phyloP scores from a whole-genome alignment of 2,329 filamentous ascomycete genomes.

The Leptographium radiaticola region DNA sequence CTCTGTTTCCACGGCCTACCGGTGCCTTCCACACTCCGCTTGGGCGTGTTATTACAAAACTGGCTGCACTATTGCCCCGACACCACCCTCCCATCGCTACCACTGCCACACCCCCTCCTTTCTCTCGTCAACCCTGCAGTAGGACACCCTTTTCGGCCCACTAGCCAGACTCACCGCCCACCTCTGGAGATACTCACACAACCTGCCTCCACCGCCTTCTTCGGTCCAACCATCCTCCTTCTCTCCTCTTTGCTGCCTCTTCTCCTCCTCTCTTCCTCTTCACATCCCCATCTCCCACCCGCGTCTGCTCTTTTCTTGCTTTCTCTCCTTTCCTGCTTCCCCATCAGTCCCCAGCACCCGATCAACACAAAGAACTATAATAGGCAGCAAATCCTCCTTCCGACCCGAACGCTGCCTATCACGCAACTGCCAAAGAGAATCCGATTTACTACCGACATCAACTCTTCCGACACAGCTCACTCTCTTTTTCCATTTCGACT shows the following conservation, averaged over 20 bases:
- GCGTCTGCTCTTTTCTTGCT: constrained; percentile 4
- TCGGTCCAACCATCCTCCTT: constrained; percentile 10
- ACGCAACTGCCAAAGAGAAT: not conserved
- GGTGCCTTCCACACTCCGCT: not conserved
- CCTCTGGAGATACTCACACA: not conserved
- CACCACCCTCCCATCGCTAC: not conserved
- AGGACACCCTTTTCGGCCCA: not conserved
- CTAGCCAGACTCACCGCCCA: constrained; percentile 5
- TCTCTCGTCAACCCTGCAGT: constrained; percentile 6
- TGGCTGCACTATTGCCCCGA: not conserved
- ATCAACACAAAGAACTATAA: constrained; percentile 7
- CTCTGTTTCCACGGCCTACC: constrained; percentile 6
- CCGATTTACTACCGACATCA: constrained; percentile 3
- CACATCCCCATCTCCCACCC: constrained; percentile 5
- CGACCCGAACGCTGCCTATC: not conserved
- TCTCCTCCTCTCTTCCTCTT: constrained; percentile 16
- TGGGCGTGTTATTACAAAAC: not conserved
- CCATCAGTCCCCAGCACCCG: constrained; percentile 7
- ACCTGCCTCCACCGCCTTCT: not conserved
- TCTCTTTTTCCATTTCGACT: not conserved
- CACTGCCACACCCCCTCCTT: not conserved
- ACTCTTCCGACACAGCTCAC: not conserved
- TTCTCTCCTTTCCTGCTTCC: constrained; percentile 12
- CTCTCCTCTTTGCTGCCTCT: constrained; percentile 15
- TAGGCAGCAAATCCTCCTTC: not conserved